These are phyloP conservation scores for Fusarium heterosporum DNA, from an alignment of 2,329 filamentous ascomycete genomes.

Conservation along the genomic window DNA sequence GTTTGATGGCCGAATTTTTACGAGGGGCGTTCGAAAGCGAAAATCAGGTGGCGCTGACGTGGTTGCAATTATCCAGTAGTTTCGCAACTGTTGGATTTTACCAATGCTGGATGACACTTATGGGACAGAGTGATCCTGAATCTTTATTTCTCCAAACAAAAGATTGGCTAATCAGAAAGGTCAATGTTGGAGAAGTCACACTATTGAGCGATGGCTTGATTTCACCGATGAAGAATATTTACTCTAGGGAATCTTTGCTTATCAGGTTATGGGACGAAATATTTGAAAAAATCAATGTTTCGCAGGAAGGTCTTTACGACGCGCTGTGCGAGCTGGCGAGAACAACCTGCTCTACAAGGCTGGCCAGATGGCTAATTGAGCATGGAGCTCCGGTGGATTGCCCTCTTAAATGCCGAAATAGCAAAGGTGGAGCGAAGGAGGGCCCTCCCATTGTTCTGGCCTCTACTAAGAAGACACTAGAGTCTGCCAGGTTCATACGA, in stretches of 20 bases:
- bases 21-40: too few species aligned
- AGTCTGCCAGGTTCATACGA: constrained; percentile 7
- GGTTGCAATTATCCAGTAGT: too few species aligned
- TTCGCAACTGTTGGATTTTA: too few species aligned
- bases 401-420: too few species aligned
- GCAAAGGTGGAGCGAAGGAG: too few species aligned
- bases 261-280: background rate
- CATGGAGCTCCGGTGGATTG: background rate
- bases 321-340: background rate
- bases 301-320: background rate
- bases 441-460: background rate
- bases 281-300: background rate
- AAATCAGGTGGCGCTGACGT: too few species aligned
- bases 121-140: background rate
- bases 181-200: too few species aligned
- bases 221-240: too few species aligned
- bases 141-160: background rate
- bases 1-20: too few species aligned
- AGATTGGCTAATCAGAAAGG: too few species aligned
- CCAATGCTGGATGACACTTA: too few species aligned
- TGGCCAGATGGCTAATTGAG: background rate
- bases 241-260: background rate
- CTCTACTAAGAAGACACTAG: background rate
- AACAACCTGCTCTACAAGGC: background rate
- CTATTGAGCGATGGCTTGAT: too few species aligned